phyloP scores from a whole-genome alignment of 495 filamentous ascomycete species.

The Tuber melanosporum region DNA sequence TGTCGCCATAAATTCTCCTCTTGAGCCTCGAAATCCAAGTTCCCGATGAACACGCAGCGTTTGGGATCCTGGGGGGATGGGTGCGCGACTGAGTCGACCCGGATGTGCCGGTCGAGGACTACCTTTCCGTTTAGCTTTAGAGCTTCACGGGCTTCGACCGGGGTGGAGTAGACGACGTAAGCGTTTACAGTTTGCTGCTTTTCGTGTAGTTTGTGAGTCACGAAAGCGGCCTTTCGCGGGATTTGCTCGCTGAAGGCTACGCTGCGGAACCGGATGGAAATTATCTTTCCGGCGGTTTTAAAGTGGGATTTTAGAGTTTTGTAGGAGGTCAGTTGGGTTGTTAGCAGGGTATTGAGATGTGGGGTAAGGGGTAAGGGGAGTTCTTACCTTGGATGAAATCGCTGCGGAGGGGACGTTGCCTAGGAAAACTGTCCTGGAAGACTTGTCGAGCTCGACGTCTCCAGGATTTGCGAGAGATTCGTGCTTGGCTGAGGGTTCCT shows the following conservation, averaged over 20 bases:
- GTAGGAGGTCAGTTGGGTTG: conserved; percentile 24
- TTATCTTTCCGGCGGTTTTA: conserved; percentile 58
- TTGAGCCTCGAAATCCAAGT: conserved; percentile 86
- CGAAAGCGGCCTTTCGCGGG: conserved; percentile 85
- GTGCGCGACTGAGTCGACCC: conserved; percentile 84
- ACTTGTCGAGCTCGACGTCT: conserved; percentile 68
- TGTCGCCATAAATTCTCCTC: conserved; percentile 94
- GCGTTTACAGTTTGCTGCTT: conserved; percentile 69
- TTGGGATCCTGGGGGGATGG: conserved; percentile 73
- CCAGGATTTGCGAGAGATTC: conserved; percentile 49
- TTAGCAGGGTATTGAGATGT: conserved; percentile 10
- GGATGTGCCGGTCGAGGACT: conserved; percentile 79
- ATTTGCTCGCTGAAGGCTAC: conserved; percentile 72
- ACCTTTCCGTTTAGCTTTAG: conserved; percentile 75
- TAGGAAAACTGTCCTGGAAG: conserved; percentile 83
- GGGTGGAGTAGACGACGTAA: conserved; percentile 77
- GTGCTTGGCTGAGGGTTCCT: conserved; percentile 45
- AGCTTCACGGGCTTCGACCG: conserved; percentile 67
- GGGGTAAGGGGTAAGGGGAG: conserved; percentile 48
- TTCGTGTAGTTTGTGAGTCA: conserved; percentile 62
- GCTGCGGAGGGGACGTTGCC: conserved; percentile 79
- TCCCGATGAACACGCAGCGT: conserved; percentile 93
- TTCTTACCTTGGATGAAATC: conserved; percentile 65
- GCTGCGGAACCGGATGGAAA: conserved; percentile 88
- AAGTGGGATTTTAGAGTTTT: conserved; percentile 49